Evolutionary conservation across 257 asterid genomes (phyloP), one percentile per base, ranked within the genome.

Genomic region (Solanum ossicruentum): DNA sequence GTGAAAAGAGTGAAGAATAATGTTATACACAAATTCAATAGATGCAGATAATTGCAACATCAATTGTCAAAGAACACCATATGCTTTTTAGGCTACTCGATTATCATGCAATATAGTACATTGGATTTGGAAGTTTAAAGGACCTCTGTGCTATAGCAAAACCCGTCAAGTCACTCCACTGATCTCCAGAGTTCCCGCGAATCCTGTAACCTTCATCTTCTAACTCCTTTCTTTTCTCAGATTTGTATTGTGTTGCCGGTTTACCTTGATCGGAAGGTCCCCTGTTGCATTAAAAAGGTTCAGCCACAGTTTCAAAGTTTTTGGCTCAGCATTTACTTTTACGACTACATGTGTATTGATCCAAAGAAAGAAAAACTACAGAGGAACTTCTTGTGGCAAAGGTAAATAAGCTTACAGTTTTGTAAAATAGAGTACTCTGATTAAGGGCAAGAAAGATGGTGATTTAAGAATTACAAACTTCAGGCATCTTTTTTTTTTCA

Each of bases 111-210:
- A 94, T 78, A 87, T 86, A 92, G 84, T 96, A 96, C 87, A 93
- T 63, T 23, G 94, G 96, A 89, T 94, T 96, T 9, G 99, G 99
- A 75, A 94, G 91, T 85, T 96, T 96, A 89, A 96, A 94, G 41
- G 99, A 96, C 75, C 98, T 87, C 52, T 80, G 60, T 18, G 95
- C 98, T 23, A 93, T 83, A 10, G 97, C 90, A 47, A 84, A 94
- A 67, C 99, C 99, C 2, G 17, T 82, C 89, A 96, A 89, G 88
- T 94, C 98, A 83, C 97, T 96, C 99, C 99, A 96, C 79, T 96
- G 98, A 89, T 94, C 98, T 47, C 99, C 98, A 18, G 96, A 96
- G 83, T 84, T 93, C 56, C 99, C 98, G 6, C 83, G 94, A 80
- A 96, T 91, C 20, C 82, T 81, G 91, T 90, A 96, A 75, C 98